Percentiles rank a stretch among this genome's conserved stretches.
phyloP scores from a whole-genome alignment of 345 rosid species.

The Streptanthus diversifolius region DNA sequence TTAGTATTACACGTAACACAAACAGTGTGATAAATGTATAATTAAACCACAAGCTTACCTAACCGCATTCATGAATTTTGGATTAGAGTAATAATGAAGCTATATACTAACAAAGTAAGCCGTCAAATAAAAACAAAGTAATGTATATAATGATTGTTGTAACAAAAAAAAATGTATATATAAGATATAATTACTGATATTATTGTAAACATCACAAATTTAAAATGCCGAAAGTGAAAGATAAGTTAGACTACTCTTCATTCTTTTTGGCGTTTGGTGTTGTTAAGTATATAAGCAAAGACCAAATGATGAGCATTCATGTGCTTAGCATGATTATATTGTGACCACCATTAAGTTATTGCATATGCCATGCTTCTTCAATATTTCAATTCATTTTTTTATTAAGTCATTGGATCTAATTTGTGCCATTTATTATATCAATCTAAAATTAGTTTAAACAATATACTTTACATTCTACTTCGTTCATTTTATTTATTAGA shows the following conservation, averaged over 20 bases:
- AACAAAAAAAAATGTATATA: background rate
- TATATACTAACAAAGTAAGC: background rate
- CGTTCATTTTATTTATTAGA: background rate
- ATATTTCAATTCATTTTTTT: constrained; percentile 3
- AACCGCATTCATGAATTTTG: constrained; percentile 6
- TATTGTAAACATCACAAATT: background rate
- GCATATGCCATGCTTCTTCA: constrained; percentile 26
- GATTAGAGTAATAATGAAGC: constrained; percentile 11
- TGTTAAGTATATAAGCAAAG: constrained; percentile 29
- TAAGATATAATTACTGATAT: background rate
- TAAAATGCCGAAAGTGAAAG: constrained; percentile 24
- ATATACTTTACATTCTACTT: background rate
- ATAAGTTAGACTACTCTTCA: constrained; percentile 4
- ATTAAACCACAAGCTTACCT: background rate
- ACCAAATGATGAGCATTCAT: constrained; percentile 37
- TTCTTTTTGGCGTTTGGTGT: constrained; percentile 24
- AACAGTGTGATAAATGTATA: background rate
- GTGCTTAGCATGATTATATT: constrained; percentile 31
- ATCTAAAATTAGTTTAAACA: background rate
- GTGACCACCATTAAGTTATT: constrained; percentile 23
- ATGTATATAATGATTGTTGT: background rate
- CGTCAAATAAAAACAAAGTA: background rate
- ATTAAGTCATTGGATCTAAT: background rate
- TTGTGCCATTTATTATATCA: background rate
- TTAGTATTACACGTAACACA: background rate